phyloP scores from a whole-genome alignment of 2,329 filamentous ascomycete species.

The Fusarium continuum region DNA sequence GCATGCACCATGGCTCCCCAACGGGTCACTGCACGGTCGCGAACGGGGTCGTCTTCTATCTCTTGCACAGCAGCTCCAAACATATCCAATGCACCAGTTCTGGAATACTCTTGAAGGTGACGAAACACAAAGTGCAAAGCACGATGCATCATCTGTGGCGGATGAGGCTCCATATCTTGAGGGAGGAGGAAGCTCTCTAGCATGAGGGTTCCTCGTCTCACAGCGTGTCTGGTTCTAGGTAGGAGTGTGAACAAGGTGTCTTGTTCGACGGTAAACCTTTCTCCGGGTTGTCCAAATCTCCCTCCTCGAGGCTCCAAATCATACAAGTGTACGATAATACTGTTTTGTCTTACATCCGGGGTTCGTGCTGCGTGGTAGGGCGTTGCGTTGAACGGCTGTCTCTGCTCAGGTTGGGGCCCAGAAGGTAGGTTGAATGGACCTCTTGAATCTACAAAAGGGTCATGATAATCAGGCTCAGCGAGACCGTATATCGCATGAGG shows the following conservation, averaged over 20 bases:
- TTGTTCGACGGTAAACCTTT: constrained; percentile 19
- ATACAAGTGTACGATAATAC: constrained; percentile 17
- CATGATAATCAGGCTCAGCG: not conserved
- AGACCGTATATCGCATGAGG: not conserved
- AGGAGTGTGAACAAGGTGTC: constrained; percentile 14
- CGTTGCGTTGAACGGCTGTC: not conserved
- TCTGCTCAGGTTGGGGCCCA: not conserved
- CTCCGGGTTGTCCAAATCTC: constrained; percentile 7
- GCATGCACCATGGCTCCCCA: constrained; percentile 34
- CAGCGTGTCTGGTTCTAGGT: constrained; percentile 20
- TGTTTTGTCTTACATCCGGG: constrained; percentile 10
- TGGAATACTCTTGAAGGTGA: constrained; percentile 23
- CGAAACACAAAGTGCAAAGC: constrained; percentile 33
- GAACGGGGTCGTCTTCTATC: constrained; percentile 7
- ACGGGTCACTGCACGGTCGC: not conserved
- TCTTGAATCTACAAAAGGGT: not conserved
- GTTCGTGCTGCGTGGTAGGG: not conserved
- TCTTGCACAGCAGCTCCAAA: constrained; percentile 22
- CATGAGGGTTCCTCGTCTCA: constrained; percentile 21
- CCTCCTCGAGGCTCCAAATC: constrained; percentile 1
- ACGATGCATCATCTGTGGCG: constrained; percentile 7
- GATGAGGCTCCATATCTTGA: not conserved
- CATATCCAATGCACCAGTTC: constrained; percentile 26
- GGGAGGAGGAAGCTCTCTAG: constrained; percentile 21
- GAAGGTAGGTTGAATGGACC: not conserved